Evolutionary conservation across 192 early-diverging fungal species (phyloP), one percentile per base, ranked within the genome.

Genomic region (Lobosporangium transversale): DNA sequence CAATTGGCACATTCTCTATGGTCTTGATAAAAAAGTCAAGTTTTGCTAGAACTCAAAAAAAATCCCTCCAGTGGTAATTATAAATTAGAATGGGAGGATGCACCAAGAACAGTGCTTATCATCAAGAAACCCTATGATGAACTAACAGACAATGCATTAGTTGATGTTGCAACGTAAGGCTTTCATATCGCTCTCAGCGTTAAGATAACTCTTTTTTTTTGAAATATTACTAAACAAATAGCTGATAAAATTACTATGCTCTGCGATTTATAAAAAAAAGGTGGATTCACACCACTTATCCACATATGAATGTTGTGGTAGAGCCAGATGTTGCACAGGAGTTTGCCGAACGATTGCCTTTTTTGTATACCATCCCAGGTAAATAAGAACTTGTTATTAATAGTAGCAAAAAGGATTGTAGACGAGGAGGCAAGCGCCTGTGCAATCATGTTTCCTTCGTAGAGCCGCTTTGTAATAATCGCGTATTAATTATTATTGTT

Each of bases 91-190:
- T 93, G 92, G 92, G 65, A 60, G n/a, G 59, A 85, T 1, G 80
- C 74, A 14, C 94, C 95, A 9, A 81, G 88, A 26, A 92, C 83
- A 0, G 87, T 94, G 12, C 81, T 97, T 24, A 85, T 97, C 44
- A 82, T 95, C 48, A 94, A 92, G 64, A 97, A 97, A 78, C 90
- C 89, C 24, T 68, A 89, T 44, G 92, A 92, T 62, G 64, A 75
- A 21, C 64, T 76, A 35, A 94, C 91, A 1, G 86, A 90, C 51
- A 71, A 63, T 10, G 88, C 94, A 15, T 73, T 97, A 24, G 56
- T 87, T 18, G 84, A 90, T 29, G 84, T 95, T 18, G 80, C 82
- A 49, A 81, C 58, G 89, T 89, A 79, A 44, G 57, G 56, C 37
- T 0, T 58, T 29, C 35, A 8, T n/a, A n/a, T n/a, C n/a, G n/a